Base-by-base conservation (phyloP, 1,284 basidiomycete genomes). In the Phenoliferia sp. region DNA sequence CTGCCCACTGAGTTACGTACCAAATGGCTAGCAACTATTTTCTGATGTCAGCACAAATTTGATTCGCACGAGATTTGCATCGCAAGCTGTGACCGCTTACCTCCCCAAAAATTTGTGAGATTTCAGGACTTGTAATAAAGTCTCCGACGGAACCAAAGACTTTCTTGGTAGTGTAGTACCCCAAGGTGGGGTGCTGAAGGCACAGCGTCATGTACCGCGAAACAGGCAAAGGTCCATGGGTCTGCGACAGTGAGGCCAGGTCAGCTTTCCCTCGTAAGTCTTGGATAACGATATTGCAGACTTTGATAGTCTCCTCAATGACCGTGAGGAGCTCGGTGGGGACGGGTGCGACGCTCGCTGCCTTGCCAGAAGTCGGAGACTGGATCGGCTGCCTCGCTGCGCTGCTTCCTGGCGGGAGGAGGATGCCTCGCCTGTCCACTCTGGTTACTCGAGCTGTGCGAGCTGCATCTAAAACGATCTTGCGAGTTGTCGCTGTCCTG, bases 51-150 rank as follows among this genome's bases (percentile, higher is more conserved):
- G 6, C n/a, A 56, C 54, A 31, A 26, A 16, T 17, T 56, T 10
- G 5, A 5, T 31, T 9, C 50, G 15, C 12, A 12, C 39, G 39
- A n/a, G 54, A 16, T 29, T 17, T 55, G 5, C 10, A 36, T 17
- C 3, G 33, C 36, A 28, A 0, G 22, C 16, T 3, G 2, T 15
- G 6, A 10, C 63, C 39, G 77, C 84, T 68, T 76, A 94, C 93
- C 86, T 99, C 95, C 70, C 96, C 96, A 79, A 99, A 99, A 0
- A 93, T 86, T 78, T 98, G 94, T 74, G 87, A 91, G 64, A 99
- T 97, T 78, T 99, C 96, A 2, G 96, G 96, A 71, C 90, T 93
- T 1, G 96, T 99, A 50, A 92, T 89, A 76, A 99, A 99, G 81
- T 99, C 96, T 3, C 96, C 96, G 39, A 84, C 83, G 0, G 85